Conservation (phyloP, 2,329 filamentous ascomycete species). For the Trichoderma koningiopsis region DNA sequence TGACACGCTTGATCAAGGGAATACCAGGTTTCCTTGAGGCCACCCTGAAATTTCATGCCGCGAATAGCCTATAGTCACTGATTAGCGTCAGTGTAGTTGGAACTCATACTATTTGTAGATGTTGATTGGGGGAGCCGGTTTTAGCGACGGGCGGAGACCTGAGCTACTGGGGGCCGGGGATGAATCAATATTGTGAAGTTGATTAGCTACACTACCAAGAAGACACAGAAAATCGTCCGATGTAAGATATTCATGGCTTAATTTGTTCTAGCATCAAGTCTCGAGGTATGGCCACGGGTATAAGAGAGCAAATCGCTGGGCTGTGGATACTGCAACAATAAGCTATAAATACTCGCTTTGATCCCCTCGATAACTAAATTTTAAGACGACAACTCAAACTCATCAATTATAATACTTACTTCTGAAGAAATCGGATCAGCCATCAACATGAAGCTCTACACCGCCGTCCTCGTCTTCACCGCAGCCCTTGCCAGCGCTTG, state of each 20-base stretch:
- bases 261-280: neutral
- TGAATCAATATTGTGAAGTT: neutral
- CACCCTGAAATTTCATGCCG: neutral
- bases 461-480: conserved; percentile 3
- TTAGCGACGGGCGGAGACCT: neutral
- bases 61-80: neutral
- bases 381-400: neutral
- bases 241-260: neutral
- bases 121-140: neutral
- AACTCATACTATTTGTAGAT: neutral
- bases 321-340: neutral
- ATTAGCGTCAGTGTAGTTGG: neutral
- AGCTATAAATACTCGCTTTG: conserved; percentile 3
- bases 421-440: neutral
- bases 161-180: neutral
- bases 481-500: conserved; percentile 20
- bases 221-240: neutral
- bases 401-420: neutral
- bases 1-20: neutral
- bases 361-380: neutral
- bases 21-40: neutral
- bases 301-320: neutral
- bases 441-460: conserved; percentile 20
- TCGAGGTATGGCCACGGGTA: neutral
- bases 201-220: neutral